Conservation (phyloP, 257 asterid genomes). For the Nyctanthes arbortristis region DNA sequence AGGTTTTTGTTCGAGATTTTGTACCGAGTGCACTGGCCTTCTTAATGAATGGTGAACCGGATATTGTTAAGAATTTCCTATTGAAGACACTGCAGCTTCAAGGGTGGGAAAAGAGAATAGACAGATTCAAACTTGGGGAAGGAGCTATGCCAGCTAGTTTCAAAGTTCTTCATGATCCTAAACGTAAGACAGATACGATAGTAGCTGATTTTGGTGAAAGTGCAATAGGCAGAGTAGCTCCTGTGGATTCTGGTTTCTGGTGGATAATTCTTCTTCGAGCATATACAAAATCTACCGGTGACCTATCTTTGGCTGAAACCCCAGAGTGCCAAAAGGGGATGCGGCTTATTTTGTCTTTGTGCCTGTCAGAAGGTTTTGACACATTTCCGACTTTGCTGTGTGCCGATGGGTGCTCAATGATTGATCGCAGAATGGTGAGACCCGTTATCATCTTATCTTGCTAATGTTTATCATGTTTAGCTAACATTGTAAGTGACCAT, state of each 20-base stretch:
- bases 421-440: conserved; percentile 79
- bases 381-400: conserved; percentile 78
- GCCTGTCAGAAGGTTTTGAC: conserved; percentile 78
- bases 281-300: conserved; percentile 77
- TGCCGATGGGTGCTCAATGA: conserved; percentile 86
- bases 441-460: conserved; percentile 23
- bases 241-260: conserved; percentile 89
- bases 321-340: conserved; percentile 82
- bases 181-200: conserved; percentile 58
- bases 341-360: conserved; percentile 64
- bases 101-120: conserved; percentile 73
- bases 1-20: conserved; percentile 81
- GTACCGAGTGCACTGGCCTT: conserved; percentile 82
- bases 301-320: conserved; percentile 58
- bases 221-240: conserved; percentile 85
- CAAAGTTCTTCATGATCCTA: conserved; percentile 76
- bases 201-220: conserved; percentile 84
- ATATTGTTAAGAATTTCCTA: conserved; percentile 68
- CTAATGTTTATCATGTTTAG: background rate
- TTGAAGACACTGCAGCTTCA: conserved; percentile 79
- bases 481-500: background rate
- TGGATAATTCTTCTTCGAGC: conserved; percentile 88
- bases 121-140: conserved; percentile 79
- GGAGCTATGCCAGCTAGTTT: conserved; percentile 85
- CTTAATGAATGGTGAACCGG: conserved; percentile 77